Evolutionary conservation across 2,329 filamentous ascomycete species (phyloP), one percentile per base, ranked within the genome.

Genomic region (Trichoderma sp.): DNA sequence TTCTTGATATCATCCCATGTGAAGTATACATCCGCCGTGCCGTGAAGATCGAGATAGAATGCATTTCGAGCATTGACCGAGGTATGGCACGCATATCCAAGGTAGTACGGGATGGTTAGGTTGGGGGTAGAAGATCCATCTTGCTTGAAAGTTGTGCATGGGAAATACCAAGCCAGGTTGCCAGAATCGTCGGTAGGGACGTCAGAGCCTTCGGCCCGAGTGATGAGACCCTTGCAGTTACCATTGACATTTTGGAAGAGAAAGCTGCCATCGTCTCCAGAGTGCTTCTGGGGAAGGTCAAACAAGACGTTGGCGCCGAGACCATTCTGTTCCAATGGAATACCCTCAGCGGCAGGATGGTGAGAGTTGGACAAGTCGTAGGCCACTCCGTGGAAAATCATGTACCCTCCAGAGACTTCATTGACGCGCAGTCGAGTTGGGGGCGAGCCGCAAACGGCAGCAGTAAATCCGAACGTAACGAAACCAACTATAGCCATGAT

Each of bases 171-270:
- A 1, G 91, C 96, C 71, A 99, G 82, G 69, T 97, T 83, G 13
- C 89, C 89, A 64, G 90, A 82, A 31, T 79, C 81, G 77, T 97
- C 90, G 6, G 91, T 92, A 1, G 94, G 93, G 10, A 99, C 89
- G 74, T 93, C 91, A 0, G 94, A 96, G 68, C 84, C 84, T 1
- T 86, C 77, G 1, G 91, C 88, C 8, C 85, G 80, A 0, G 88
- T 97, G 77, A 99, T 97, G 68, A 98, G 81, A 11, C 87, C 92
- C 82, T 98, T 99, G 86, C 96, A 99, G 72, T 92, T 92, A 59
- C 96, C 96, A 75, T 99, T 99, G 79, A 99, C 96, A 73, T 98
- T 97, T 79, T 99, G 96, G 82, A 99, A 99, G 76, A 99, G 82
- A 78, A 99, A 99, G 77, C 94, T 98, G 69, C 93, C 95, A 77